Evolutionary conservation across 1,284 basidiomycete species (phyloP), one percentile per base, ranked within the genome.

Genomic region (Phaffia rhodozyma): DNA sequence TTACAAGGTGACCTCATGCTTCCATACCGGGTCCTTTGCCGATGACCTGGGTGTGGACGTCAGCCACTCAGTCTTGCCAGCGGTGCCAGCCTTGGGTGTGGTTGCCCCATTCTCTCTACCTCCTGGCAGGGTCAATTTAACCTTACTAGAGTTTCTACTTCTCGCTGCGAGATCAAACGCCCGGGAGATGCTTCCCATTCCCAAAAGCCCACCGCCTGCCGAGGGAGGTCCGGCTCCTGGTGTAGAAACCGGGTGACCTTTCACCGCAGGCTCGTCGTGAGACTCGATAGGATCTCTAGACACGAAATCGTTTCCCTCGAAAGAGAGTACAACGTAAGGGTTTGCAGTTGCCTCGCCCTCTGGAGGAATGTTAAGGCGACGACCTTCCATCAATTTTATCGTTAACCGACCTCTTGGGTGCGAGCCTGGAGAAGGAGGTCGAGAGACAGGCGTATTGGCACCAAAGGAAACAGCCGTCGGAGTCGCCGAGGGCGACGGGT

Each of bases 301-400:
- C 73, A 98, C 87, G 74, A 97, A 99, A 77, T 99, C 94, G 81
- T 93, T 97, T 78, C 97, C 90, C 79, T 99, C 94, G 76, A 97
- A 98, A 75, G 93, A 88, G 70, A 96, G 91, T 73, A 98, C 94
- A 69, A 92, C 90, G 74, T 98, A 98, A 18, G 94, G 96, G 27
- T 87, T 82, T 16, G 77, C 71, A 60, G 71, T 66, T 2, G 86
- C 83, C 58, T 79, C 77, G 23, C 82, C 74, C 1, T 65, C 58
- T 29, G 84, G 81, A 49, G 81, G 79, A 55, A 90, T 85, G 69
- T 85, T 85, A 72, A 99, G 84, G n/a, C 84, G 84, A 64, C 91
- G 84, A 5, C 90, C 96, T 67, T 87, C 85, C 75, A 98, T 90
- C 74, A 99, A 84, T 78, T 97, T 97, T 77, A 99, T 86, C 70